phyloP scores from a whole-genome alignment of 371 early-diverging fungal species.

The Actinomortierella ambigua region DNA sequence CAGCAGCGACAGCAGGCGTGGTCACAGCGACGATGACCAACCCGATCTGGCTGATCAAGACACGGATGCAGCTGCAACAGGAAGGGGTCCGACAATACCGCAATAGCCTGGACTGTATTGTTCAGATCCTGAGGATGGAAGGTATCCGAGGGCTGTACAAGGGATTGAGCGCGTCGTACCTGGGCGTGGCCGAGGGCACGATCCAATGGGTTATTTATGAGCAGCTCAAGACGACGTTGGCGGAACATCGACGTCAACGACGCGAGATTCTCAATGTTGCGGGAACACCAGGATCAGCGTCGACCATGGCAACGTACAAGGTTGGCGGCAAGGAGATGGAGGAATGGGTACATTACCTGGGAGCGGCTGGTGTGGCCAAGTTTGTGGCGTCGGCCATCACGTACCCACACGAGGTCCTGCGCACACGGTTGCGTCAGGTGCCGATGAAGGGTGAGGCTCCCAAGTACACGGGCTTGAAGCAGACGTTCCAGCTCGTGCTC shows the following conservation, averaged over 20 bases:
- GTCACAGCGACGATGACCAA: slow-evolving; percentile 85
- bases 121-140: slow-evolving; percentile 74
- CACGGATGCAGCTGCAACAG: slow-evolving; percentile 89
- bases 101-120: slow-evolving; percentile 78
- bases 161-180: slow-evolving; percentile 90
- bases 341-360: slow-evolving; percentile 81
- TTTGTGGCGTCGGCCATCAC: slow-evolving; percentile 86
- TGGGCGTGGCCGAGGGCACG: slow-evolving; percentile 86
- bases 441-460: slow-evolving; percentile 56
- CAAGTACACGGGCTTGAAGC: slow-evolving; percentile 84
- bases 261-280: slow-evolving; percentile 18
- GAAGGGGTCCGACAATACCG: slow-evolving; percentile 60
- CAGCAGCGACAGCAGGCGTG: slow-evolving; percentile 85
- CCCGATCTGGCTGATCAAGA: slow-evolving; percentile 97
- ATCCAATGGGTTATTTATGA: slow-evolving; percentile 97
- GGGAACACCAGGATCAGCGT: neutral
- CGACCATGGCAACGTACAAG: slow-evolving; percentile 3
- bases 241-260: slow-evolving; percentile 23
- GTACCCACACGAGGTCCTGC: slow-evolving; percentile 87
- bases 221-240: slow-evolving; percentile 69
- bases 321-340: slow-evolving; percentile 33
- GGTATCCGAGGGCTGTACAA: slow-evolving; percentile 86
- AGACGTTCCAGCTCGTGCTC: slow-evolving; percentile 71
- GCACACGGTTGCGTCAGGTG: slow-evolving; percentile 87
- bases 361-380: slow-evolving; percentile 87